These are phyloP conservation scores for Trichoderma atrobrunneum DNA, from an alignment of 2,329 filamentous ascomycete genomes.

Conservation along the genomic window DNA sequence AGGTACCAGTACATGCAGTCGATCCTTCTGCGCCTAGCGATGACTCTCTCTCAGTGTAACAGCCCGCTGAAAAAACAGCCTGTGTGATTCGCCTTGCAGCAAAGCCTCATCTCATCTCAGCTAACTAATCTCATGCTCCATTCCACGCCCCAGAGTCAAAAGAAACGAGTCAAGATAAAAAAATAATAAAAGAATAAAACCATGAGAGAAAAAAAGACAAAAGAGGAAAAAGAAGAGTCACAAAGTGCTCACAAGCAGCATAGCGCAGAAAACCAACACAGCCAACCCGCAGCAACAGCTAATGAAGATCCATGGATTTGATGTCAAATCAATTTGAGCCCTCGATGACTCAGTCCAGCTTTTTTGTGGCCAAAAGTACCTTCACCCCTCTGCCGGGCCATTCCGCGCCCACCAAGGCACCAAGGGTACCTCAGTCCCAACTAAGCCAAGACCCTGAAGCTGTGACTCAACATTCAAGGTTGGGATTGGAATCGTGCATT, in stretches of 20 bases:
- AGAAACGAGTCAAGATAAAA: not conserved
- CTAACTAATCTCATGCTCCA: not conserved
- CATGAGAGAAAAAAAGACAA: not conserved
- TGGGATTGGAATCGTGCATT: conserved; percentile 1
- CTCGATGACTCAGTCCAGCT: not conserved
- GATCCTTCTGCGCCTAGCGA: not conserved
- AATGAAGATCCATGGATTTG: not conserved
- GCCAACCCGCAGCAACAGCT: not conserved
- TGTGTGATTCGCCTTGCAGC: not conserved
- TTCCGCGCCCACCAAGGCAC: not conserved
- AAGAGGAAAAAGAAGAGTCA: not conserved
- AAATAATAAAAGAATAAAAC: not conserved
- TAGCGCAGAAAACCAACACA: not conserved
- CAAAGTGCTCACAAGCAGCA: not conserved
- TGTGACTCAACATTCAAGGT: not conserved
- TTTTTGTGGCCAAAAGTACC: not conserved
- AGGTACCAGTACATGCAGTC: not conserved
- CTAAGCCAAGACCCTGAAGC: not conserved
- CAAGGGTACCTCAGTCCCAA: not conserved
- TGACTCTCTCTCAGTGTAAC: not conserved
- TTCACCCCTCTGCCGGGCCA: not conserved
- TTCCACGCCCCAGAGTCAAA: not conserved
- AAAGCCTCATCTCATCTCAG: not conserved
- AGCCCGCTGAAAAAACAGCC: not conserved
- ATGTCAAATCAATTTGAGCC: not conserved